phyloP scores from a whole-genome alignment of 352 stramenopile species.

The Pythium volutum region DNA sequence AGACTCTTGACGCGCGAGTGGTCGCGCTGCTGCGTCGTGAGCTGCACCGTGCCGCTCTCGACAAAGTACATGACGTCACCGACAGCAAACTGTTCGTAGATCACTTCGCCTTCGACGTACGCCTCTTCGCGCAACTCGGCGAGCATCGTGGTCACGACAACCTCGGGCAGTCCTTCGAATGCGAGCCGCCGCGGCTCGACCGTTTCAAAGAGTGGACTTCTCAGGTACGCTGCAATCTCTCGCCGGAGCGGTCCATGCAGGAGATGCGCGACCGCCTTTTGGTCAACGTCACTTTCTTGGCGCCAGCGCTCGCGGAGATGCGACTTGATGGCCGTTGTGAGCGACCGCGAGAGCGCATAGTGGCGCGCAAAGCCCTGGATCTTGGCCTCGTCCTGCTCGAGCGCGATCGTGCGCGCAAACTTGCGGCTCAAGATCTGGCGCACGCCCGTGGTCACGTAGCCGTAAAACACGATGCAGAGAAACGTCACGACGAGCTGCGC shows the following conservation, averaged over 20 bases:
- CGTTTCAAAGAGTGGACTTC: conserved; percentile 12
- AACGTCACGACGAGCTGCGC: conserved; percentile 27
- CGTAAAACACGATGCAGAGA: conserved; percentile 30
- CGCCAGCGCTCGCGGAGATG: conserved; percentile 23
- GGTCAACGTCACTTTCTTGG: conserved; percentile 22
- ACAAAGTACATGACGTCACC: conserved; percentile 30
- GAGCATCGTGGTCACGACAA: conserved; percentile 19
- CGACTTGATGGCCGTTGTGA: conserved; percentile 9
- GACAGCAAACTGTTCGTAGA: conserved; percentile 28
- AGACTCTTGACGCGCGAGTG: not conserved
- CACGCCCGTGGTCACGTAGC: conserved; percentile 26
- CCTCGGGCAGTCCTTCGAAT: conserved; percentile 22
- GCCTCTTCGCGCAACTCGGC: conserved; percentile 23
- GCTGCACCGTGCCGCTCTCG: conserved; percentile 21
- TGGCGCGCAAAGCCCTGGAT: conserved; percentile 20
- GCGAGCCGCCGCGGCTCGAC: conserved; percentile 5
- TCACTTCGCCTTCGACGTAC: conserved; percentile 24
- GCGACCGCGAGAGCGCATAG: conserved; percentile 19
- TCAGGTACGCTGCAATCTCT: conserved; percentile 22
- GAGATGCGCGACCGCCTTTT: conserved; percentile 4
- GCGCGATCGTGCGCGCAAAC: conserved; percentile 19
- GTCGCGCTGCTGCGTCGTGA: conserved; percentile 17
- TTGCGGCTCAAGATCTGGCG: conserved; percentile 27
- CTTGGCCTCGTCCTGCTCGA: conserved; percentile 21
- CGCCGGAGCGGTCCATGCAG: conserved; percentile 18